phyloP scores from a whole-genome alignment of 164 flowering plant species.

The Piper betle region DNA sequence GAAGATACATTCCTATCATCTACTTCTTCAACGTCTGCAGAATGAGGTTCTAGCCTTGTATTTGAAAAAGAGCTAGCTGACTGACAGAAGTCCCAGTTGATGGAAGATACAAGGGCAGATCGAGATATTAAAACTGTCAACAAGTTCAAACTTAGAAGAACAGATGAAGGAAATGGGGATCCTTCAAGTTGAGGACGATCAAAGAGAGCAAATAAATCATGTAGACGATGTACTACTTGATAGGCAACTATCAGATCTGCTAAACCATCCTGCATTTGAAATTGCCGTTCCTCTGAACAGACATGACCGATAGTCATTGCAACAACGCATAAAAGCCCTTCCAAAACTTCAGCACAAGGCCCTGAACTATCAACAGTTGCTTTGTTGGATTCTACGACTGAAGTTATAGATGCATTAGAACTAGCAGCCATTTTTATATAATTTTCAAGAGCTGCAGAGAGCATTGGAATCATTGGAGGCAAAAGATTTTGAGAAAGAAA shows the following conservation, averaged over 20 bases:
- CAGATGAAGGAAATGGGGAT: slow-evolving; percentile 80
- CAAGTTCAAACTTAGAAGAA: slow-evolving; percentile 60
- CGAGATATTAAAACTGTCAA: slow-evolving; percentile 60
- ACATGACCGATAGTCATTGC: slow-evolving; percentile 51
- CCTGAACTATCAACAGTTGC: slow-evolving; percentile 56
- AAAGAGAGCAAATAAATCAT: slow-evolving; percentile 88
- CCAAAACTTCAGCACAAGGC: slow-evolving; percentile 60
- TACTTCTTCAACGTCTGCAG: slow-evolving; percentile 8
- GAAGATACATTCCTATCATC: slow-evolving; percentile 15
- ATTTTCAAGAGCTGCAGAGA: slow-evolving; percentile 83
- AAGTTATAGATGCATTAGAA: slow-evolving; percentile 29
- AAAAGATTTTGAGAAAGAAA: slow-evolving; percentile 84
- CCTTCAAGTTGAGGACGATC: slow-evolving; percentile 95
- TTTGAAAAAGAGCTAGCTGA: slow-evolving; percentile 8
- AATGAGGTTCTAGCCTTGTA: slow-evolving; percentile 16
- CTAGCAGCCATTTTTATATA: slow-evolving; percentile 84
- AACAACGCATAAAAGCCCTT: slow-evolving; percentile 64
- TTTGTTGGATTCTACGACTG: slow-evolving; percentile 26
- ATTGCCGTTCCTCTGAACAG: slow-evolving; percentile 50
- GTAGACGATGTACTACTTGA: slow-evolving; percentile 70
- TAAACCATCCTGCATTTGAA: slow-evolving; percentile 76
- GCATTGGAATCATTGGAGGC: slow-evolving; percentile 87
- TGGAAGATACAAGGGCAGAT: slow-evolving; percentile 26
- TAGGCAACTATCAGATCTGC: slow-evolving; percentile 71
- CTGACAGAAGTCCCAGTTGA: slow-evolving; percentile 50